Base-by-base conservation (phyloP, 2,329 filamentous ascomycete species). In the Periconia digitata region DNA sequence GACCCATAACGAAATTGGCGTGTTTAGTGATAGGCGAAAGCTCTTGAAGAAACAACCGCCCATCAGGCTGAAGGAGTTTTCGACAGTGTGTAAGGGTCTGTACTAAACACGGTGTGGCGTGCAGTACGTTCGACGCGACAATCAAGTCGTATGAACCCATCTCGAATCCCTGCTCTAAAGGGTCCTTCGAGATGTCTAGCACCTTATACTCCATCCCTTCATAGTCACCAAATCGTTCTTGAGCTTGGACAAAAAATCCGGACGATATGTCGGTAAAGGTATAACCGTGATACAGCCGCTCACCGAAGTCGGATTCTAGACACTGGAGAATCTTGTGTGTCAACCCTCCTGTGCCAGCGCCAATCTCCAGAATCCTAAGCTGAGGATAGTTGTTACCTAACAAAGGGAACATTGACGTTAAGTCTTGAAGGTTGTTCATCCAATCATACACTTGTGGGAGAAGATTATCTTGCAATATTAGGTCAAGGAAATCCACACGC, bases 41-140 rank as follows among this genome's bases (percentile, higher is more conserved):
- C 47, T 82, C 78, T 5, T 74, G 49, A 0, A 79, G 39, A 1
- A 81, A 27, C 0, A 82, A 58, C 32, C 74, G 71, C 0, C 79
- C 79, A 1, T 72, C 75, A 0, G 78, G 73, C 18, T 58, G 54
- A 1, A 70, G 51, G 6, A 70, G 45, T 34, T 57, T 62, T 13
- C 59, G 50, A 3, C 46, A 45, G 45, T 67, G 59, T 17, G 18
- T 34, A 24, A 70, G 46, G 1, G 64, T 56, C 10, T 51, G 42
- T 1, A 37, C 29, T 6, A 64, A 34, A 21, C 44, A 45, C 1
- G 10, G 6, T 2, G 58, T 53, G 1, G 50, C 47, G 39, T 65
- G 60, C 7, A 64, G 22, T 8, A 47, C 43, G 8, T 58, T 17
- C 2, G 47, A 44, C 2, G 55, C 54, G 10, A 65, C 35, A 18